These are phyloP conservation scores for Wallacemonas rigidus DNA, from an alignment of 208 protist genomes.

Conservation along the genomic window DNA sequence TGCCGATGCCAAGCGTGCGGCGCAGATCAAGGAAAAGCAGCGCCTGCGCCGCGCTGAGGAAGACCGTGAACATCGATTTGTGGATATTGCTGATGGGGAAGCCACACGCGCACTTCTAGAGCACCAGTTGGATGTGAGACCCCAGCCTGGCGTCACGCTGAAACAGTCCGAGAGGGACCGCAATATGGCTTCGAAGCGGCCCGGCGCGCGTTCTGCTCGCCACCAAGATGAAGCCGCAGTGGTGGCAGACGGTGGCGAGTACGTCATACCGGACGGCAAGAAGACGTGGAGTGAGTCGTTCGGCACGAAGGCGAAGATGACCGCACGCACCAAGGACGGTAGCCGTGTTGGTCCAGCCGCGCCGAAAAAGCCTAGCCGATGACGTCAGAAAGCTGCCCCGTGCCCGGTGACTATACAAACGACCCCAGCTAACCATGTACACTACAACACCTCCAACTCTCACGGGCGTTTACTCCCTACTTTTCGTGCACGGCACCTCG, in stretches of 20 bases:
- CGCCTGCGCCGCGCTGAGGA: neutral
- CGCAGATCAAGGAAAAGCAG: conserved; percentile 13
- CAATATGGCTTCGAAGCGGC: conserved; percentile 7
- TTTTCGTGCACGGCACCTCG: too few relatives aligned
- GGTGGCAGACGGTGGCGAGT: conserved; percentile 60
- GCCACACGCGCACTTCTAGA: conserved; percentile 23
- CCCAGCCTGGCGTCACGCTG: conserved; percentile 33
- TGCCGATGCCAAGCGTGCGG: conserved; percentile 10
- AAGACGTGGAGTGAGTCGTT: conserved; percentile 22
- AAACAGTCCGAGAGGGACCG: neutral
- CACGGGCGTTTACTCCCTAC: too few relatives aligned
- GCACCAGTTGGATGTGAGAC: conserved; percentile 34
- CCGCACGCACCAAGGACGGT: neutral
- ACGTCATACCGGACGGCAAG: conserved; percentile 42
- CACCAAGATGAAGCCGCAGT: conserved; percentile 22
- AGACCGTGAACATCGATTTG: conserved; percentile 10
- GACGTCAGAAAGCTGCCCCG: neutral
- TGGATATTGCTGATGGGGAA: conserved; percentile 5
- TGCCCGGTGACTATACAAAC: neutral
- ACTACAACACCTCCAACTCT: too few relatives aligned
- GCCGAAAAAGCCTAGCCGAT: neutral
- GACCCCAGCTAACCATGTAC: too few relatives aligned
- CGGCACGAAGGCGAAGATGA: neutral
- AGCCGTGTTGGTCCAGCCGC: neutral
- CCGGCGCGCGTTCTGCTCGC: neutral